A percentile compares a stretch with the other conserved stretches of the same genome.
These are phyloP conservation scores for Rhodotorula sp. DNA, from an alignment of 1,284 basidiomycete genomes.

Conservation along the genomic window DNA sequence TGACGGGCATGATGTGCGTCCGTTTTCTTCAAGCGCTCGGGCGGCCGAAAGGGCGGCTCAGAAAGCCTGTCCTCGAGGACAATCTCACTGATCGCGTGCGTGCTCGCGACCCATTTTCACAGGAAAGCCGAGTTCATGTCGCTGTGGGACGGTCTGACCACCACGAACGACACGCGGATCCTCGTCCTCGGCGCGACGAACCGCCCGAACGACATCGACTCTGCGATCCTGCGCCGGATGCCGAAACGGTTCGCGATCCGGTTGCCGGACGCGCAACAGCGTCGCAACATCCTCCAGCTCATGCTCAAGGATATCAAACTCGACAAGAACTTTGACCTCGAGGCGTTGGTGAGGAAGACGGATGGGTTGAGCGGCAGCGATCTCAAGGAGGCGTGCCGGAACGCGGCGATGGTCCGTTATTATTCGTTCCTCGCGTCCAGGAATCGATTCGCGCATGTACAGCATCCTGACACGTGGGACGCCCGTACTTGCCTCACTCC, in stretches of 20 bases:
- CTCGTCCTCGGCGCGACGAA: constrained; percentile 95
- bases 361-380: constrained; percentile 87
- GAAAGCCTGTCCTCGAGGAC: background rate
- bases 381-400: constrained; percentile 89
- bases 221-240: constrained; percentile 84
- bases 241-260: constrained; percentile 93
- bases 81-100: too few species aligned
- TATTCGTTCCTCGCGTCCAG: background rate
- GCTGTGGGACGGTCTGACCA: constrained; percentile 97
- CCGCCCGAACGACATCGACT: constrained; percentile 89
- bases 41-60: background rate
- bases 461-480: background rate
- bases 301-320: constrained; percentile 79
- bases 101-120: background rate
- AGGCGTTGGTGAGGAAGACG: constrained; percentile 67
- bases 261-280: constrained; percentile 76
- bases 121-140: constrained; percentile 98
- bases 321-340: constrained; percentile 64
- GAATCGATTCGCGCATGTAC: background rate
- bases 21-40: too few species aligned
- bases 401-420: constrained; percentile 48
- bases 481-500: constrained; percentile 44
- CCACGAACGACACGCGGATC: constrained; percentile 68
- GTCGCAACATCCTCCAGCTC: constrained; percentile 81
- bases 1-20: constrained; percentile 84